phyloP scores from a whole-genome alignment of 139 green algal genomes.

The Medakamo hakoo region DNA sequence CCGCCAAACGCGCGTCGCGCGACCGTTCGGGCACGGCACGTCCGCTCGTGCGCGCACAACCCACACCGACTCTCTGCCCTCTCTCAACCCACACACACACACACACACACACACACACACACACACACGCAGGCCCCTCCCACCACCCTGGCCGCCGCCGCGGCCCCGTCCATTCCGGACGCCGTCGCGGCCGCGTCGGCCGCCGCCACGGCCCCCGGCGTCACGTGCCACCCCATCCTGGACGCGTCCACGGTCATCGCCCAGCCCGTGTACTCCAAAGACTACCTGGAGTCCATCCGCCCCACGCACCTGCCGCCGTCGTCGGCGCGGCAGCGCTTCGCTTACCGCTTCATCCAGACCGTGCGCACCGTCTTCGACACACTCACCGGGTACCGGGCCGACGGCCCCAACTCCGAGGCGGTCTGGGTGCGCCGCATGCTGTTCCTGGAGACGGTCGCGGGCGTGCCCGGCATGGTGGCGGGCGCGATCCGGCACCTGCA shows the following conservation, averaged over 20 bases:
- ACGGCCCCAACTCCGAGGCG: constrained; percentile 23
- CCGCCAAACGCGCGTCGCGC: no score
- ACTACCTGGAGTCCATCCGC: constrained; percentile 42
- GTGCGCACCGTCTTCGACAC: constrained; percentile 46
- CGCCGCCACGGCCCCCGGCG: no score
- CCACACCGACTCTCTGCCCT: no score
- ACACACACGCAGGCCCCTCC: no score
- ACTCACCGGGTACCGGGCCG: constrained; percentile 39
- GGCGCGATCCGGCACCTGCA: constrained; percentile 81
- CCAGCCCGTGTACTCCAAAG: constrained; percentile 37
- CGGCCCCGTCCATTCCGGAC: neutral
- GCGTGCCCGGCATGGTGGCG: constrained; percentile 80
- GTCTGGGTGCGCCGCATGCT: constrained; percentile 65
- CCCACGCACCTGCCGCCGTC: constrained; percentile 30
- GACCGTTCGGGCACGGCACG: no score
- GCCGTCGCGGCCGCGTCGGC: no score
- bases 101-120: no score
- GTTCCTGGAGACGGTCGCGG: constrained; percentile 85
- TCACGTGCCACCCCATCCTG: neutral
- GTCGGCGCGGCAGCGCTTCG: constrained; percentile 9
- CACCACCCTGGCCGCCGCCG: neutral
- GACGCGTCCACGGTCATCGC: constrained; percentile 10
- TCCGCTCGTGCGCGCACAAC: no score
- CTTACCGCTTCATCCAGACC: constrained; percentile 3
- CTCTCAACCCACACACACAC: no score